These are phyloP conservation scores for Coleophoma eucalyptorum DNA, from an alignment of 2,329 filamentous ascomycete species.

Conservation along the genomic window DNA sequence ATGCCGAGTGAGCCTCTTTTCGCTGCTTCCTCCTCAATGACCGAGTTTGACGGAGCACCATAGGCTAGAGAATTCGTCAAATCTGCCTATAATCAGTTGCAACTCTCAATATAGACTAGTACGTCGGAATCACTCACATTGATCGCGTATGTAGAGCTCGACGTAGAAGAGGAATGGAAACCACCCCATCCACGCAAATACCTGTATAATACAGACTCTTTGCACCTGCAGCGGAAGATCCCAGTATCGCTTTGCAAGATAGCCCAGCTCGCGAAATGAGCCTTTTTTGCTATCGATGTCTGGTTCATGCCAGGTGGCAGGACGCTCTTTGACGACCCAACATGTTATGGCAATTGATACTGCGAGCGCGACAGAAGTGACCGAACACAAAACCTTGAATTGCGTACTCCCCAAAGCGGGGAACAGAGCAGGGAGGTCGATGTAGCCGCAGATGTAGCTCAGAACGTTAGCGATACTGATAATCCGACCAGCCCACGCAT, in stretches of 20 bases:
- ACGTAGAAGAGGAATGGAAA: slow-evolving; percentile 30
- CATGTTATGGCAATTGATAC: not conserved
- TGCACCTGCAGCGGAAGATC: slow-evolving; percentile 4
- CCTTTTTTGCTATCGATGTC: not conserved
- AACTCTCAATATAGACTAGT: no score
- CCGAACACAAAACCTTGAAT: slow-evolving; percentile 15
- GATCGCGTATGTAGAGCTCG: no score
- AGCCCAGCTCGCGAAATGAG: not conserved
- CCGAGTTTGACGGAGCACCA: no score
- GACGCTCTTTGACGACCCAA: not conserved
- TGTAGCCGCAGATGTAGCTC: slow-evolving; percentile 23
- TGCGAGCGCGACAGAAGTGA: not conserved
- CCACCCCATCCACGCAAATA: slow-evolving; percentile 28
- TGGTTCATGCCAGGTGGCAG: not conserved
- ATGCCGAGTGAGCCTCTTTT: not conserved
- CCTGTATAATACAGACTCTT: slow-evolving; percentile 19
- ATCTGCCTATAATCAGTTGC: no score
- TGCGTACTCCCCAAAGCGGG: slow-evolving; percentile 12
- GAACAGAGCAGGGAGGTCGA: slow-evolving; percentile 12
- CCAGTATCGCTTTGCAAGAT: not conserved
- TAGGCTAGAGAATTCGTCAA: no score
- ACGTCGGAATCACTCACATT: no score
- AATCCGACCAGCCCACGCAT: slow-evolving; percentile 24
- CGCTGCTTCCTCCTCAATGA: not conserved
- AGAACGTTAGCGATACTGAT: slow-evolving; percentile 26